These are phyloP conservation scores for Aspergillus fumigatiaffinis DNA, from an alignment of 2,329 filamentous ascomycete genomes.

Conservation along the genomic window DNA sequence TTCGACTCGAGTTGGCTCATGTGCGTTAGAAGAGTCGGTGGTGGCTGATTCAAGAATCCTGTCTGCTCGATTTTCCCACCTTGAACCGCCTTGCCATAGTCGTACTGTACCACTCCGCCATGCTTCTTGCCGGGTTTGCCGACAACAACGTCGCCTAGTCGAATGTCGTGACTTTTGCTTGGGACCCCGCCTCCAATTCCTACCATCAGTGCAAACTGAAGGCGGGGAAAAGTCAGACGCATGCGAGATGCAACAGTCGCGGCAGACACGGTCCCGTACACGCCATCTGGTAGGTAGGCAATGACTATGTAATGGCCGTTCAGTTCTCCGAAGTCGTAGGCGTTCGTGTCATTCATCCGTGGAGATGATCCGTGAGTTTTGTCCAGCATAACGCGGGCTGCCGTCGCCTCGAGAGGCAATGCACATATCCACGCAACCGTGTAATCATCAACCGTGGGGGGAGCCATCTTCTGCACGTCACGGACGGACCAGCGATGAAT, in stretches of 20 bases:
- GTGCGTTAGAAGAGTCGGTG: too few relatives aligned
- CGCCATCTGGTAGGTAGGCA: slow-evolving; percentile 10
- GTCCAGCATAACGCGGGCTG: slow-evolving; percentile 15
- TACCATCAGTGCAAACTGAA: slow-evolving; percentile 8
- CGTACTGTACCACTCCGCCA: slow-evolving; percentile 1
- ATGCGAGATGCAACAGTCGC: background rate
- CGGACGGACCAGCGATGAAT: too few relatives aligned
- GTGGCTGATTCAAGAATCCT: too few relatives aligned
- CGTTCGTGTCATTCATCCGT: slow-evolving; percentile 3
- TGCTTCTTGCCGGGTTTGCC: slow-evolving; percentile 7
- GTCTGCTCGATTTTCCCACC: too few relatives aligned
- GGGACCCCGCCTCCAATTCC: slow-evolving; percentile 15
- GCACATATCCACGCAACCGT: slow-evolving; percentile 15
- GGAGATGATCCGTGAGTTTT: background rate
- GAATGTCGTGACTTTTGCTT: slow-evolving; percentile 7
- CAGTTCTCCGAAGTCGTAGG: slow-evolving; percentile 15
- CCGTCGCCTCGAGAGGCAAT: slow-evolving; percentile 11
- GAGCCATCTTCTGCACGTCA: too few relatives aligned
- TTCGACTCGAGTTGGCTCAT: too few relatives aligned
- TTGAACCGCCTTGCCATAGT: too few relatives aligned
- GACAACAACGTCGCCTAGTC: slow-evolving; percentile 21
- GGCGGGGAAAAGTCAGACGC: background rate
- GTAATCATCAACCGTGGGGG: slow-evolving; percentile 4
- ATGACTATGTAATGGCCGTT: slow-evolving; percentile 16
- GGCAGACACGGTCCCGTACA: slow-evolving; percentile 1